Conservation (phyloP, 306 rosid genomes). For the Dryas octopetala region DNA sequence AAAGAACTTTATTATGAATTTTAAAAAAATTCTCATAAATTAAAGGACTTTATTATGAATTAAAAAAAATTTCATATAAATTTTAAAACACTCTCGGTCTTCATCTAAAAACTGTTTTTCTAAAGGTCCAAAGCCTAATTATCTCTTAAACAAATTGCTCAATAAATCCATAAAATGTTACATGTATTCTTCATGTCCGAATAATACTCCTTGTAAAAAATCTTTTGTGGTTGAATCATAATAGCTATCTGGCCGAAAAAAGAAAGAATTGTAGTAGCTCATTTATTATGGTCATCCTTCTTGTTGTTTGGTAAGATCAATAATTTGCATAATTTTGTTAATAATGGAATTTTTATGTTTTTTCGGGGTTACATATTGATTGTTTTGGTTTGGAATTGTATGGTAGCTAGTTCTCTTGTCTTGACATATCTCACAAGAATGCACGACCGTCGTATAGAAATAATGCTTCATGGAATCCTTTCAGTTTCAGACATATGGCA, state of each 20-base stretch:
- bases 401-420: not conserved
- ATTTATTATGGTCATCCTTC: not conserved
- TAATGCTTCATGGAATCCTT: not conserved
- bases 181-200: not conserved
- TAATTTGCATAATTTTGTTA: not conserved
- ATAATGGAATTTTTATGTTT: not conserved
- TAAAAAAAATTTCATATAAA: too few relatives aligned
- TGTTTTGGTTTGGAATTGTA: not conserved
- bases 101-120: too few relatives aligned
- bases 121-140: too few relatives aligned
- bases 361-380: not conserved
- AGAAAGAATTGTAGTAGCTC: not conserved
- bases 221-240: not conserved
- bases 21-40: too few relatives aligned
- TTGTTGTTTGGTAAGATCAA: not conserved
- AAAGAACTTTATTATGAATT: too few relatives aligned
- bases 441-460: slow-evolving; percentile 1
- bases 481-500: slow-evolving; percentile 9
- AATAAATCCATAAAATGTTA: not conserved
- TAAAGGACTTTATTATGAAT: too few relatives aligned
- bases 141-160: too few relatives aligned
- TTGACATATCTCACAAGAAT: not conserved
- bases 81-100: too few relatives aligned
- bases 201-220: not conserved
- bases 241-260: not conserved